phyloP scores from a whole-genome alignment of 495 filamentous ascomycete species.

The Aspergillus asperescens region DNA sequence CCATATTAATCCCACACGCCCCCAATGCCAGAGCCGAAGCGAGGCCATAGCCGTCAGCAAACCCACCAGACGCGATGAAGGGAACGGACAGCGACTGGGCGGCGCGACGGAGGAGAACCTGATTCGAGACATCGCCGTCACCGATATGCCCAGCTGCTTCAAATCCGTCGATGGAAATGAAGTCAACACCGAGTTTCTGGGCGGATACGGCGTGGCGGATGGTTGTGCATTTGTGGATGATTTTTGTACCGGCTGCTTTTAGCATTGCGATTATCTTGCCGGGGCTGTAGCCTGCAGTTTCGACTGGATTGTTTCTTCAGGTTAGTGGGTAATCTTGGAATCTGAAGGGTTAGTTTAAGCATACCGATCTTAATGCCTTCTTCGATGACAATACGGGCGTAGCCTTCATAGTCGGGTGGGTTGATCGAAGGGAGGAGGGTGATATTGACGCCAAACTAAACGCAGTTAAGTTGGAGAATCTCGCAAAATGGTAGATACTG shows the following conservation, averaged over 20 bases:
- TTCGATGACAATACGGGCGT: constrained; percentile 7
- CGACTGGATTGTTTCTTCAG: too few species aligned
- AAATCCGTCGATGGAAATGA: constrained; percentile 9
- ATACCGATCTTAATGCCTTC: constrained; percentile 9
- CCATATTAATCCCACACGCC: constrained; percentile 8
- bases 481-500: not conserved
- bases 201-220: constrained; percentile 4
- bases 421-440: constrained; percentile 10
- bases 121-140: constrained; percentile 4
- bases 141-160: not conserved
- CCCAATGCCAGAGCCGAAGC: constrained; percentile 4
- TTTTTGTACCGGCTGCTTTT: not conserved
- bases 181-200: constrained; percentile 7
- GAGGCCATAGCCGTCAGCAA: constrained; percentile 8
- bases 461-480: not conserved
- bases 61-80: constrained; percentile 3
- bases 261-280: constrained; percentile 3
- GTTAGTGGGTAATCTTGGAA: too few species aligned
- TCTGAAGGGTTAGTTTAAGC: too few species aligned
- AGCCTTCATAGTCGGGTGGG: constrained; percentile 10
- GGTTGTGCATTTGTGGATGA: constrained; percentile 8
- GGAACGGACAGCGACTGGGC: constrained; percentile 6
- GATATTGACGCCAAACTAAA: constrained; percentile 15
- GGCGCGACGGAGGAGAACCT: constrained; percentile 6
- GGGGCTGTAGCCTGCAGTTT: constrained; percentile 9